Evolutionary conservation across 1,284 basidiomycete genomes (phyloP).

Genomic region (Microbotryum violaceum): DNA sequence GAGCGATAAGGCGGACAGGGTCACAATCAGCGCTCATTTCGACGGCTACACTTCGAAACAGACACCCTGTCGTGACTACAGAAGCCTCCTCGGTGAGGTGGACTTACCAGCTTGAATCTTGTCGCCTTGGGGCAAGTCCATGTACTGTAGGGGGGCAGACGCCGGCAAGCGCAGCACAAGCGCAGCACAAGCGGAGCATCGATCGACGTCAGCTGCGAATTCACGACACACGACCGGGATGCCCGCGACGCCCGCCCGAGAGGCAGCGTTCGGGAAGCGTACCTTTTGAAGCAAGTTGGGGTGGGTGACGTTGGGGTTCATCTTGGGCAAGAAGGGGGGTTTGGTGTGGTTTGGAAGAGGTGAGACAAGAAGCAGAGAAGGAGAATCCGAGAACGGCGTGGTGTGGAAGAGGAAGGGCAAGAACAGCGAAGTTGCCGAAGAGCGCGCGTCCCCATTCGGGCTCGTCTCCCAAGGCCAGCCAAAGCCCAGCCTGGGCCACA

Average conservation of each 20-base stretch:
- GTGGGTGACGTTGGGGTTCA: constrained; percentile 14
- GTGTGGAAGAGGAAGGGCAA: no score
- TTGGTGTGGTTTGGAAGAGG: no score
- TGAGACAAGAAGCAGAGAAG: no score
- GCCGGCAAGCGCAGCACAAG: background rate
- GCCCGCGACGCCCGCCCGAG: no score
- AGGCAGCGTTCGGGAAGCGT: background rate
- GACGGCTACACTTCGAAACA: background rate
- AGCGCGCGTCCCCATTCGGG: no score
- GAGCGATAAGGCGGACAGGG: background rate
- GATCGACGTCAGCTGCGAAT: background rate
- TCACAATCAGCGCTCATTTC: background rate
- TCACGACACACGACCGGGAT: background rate
- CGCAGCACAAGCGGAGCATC: background rate
- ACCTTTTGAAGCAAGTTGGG: constrained; percentile 15
- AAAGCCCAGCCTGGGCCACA: no score
- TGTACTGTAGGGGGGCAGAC: constrained; percentile 21
- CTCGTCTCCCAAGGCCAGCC: no score
- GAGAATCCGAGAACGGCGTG: no score
- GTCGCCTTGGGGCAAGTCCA: constrained; percentile 52
- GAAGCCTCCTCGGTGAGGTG: background rate
- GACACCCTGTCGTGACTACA: background rate
- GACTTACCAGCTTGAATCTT: constrained; percentile 69
- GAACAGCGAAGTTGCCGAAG: no score
- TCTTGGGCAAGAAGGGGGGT: constrained; percentile 1